Conservation (phyloP, 2,329 filamentous ascomycete species). For the Pyrenophora graminea region DNA sequence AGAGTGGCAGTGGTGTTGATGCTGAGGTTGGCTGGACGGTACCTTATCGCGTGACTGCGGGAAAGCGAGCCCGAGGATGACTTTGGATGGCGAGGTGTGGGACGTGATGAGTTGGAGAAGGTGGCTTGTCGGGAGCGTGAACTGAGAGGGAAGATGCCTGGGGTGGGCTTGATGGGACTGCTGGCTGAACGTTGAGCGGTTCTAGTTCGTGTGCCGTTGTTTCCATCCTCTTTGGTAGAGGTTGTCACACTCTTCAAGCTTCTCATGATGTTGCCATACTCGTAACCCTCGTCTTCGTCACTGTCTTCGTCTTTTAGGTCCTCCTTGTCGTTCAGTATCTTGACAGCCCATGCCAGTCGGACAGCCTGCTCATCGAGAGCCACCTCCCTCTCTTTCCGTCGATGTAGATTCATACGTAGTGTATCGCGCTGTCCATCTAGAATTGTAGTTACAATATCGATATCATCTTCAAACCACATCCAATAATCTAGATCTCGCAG, state of each 20-base stretch:
- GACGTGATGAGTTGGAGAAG: not conserved
- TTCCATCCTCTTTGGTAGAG: not conserved
- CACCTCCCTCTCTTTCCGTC: slow-evolving; percentile 9
- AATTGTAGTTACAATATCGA: slow-evolving; percentile 2
- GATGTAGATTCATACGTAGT: slow-evolving; percentile 10
- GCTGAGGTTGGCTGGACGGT: not conserved
- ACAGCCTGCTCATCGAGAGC: slow-evolving; percentile 3
- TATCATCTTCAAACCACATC: slow-evolving; percentile 9
- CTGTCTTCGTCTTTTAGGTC: not conserved
- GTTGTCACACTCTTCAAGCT: not conserved
- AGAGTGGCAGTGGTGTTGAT: not conserved
- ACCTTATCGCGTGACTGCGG: not conserved
- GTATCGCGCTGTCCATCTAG: slow-evolving; percentile 22
- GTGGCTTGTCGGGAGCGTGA: not conserved
- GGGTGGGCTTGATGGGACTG: not conserved
- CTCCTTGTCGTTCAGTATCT: slow-evolving; percentile 20
- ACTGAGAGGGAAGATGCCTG: not conserved
- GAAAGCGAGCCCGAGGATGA: not conserved
- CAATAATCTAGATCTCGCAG: slow-evolving; percentile 13
- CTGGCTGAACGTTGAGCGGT: not conserved
- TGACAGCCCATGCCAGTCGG: slow-evolving; percentile 19
- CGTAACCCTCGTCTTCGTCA: slow-evolving; percentile 12
- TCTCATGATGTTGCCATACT: slow-evolving; percentile 5
- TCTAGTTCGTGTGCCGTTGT: not conserved
- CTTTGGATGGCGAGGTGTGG: too few relatives aligned